phyloP scores from a whole-genome alignment of 2,329 filamentous ascomycete species.

The Fusarium austroafricanum region DNA sequence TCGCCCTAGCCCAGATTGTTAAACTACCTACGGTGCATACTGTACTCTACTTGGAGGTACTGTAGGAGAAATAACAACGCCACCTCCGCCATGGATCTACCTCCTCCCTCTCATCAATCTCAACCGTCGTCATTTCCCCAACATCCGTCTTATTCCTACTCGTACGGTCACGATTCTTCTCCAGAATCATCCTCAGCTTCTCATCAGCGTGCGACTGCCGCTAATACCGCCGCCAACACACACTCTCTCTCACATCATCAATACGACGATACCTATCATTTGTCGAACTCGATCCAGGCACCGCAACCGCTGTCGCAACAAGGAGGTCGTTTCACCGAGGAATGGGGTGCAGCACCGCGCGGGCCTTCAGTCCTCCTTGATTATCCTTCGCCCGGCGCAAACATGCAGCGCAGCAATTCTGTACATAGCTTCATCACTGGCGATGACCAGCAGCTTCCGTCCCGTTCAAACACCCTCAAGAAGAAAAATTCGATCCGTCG shows the following conservation, averaged over 20 bases:
- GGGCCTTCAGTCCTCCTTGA: constrained; percentile 71
- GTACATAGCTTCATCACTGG: constrained; percentile 65
- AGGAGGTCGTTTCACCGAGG: constrained; percentile 71
- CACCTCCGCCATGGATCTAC: constrained; percentile 50
- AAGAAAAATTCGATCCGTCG: constrained; percentile 86
- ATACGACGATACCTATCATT: constrained; percentile 38
- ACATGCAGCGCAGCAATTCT: constrained; percentile 72
- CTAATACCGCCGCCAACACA: constrained; percentile 35
- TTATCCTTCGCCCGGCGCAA: constrained; percentile 51
- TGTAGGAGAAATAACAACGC: constrained; percentile 44
- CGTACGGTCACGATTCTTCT: constrained; percentile 40
- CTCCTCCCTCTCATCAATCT: constrained; percentile 41
- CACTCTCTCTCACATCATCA: constrained; percentile 22
- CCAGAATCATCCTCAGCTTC: constrained; percentile 36
- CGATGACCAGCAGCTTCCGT: constrained; percentile 57
- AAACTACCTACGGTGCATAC: constrained; percentile 3
- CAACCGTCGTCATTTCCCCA: constrained; percentile 39
- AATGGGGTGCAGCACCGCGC: constrained; percentile 76
- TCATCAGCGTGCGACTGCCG: constrained; percentile 28
- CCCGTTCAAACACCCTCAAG: constrained; percentile 79
- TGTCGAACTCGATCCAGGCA: constrained; percentile 31
- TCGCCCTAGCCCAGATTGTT: constrained; percentile 21
- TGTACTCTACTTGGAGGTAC: constrained; percentile 6
- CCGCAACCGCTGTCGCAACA: constrained; percentile 41
- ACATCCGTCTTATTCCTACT: constrained; percentile 35